Evolutionary conservation across 2,329 filamentous ascomycete genomes (phyloP).

Genomic region (Helotiales sp.): DNA sequence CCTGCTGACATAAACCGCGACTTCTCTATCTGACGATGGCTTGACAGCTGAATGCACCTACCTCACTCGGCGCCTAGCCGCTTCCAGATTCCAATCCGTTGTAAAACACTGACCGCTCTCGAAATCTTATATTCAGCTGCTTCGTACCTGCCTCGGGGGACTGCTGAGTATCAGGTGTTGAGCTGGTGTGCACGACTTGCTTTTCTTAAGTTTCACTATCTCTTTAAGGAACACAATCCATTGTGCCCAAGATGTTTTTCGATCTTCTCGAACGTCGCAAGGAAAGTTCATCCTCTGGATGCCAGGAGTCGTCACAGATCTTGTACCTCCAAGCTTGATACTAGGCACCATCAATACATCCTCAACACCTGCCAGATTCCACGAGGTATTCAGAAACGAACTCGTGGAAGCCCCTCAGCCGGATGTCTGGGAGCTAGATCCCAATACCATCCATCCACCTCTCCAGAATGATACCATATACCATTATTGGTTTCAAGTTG

Average conservation of each 20-base stretch:
- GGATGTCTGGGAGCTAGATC: slow-evolving; percentile 23
- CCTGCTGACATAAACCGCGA: not conserved
- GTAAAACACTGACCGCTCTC: not conserved
- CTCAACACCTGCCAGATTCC: slow-evolving; percentile 1
- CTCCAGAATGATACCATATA: slow-evolving; percentile 11
- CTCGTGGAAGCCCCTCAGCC: slow-evolving; percentile 1
- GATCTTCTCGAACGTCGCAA: slow-evolving; percentile 20
- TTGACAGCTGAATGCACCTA: not conserved
- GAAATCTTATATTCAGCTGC: not conserved
- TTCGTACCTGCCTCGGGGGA: not conserved
- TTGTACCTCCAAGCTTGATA: slow-evolving; percentile 10
- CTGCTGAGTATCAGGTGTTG: no score
- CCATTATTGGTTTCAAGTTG: slow-evolving; percentile 21
- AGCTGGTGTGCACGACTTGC: no score
- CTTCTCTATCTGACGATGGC: not conserved
- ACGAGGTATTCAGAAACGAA: slow-evolving; percentile 5
- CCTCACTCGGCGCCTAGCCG: not conserved
- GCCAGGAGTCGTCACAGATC: not conserved
- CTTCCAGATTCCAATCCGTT: not conserved
- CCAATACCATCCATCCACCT: slow-evolving; percentile 11
- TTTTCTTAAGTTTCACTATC: no score
- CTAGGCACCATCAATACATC: slow-evolving; percentile 6
- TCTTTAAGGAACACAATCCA: no score
- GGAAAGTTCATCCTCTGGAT: slow-evolving; percentile 21
- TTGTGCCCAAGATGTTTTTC: slow-evolving; percentile 15